Base-by-base conservation (phyloP, 495 filamentous ascomycete species). In the Tuber magnatum region DNA sequence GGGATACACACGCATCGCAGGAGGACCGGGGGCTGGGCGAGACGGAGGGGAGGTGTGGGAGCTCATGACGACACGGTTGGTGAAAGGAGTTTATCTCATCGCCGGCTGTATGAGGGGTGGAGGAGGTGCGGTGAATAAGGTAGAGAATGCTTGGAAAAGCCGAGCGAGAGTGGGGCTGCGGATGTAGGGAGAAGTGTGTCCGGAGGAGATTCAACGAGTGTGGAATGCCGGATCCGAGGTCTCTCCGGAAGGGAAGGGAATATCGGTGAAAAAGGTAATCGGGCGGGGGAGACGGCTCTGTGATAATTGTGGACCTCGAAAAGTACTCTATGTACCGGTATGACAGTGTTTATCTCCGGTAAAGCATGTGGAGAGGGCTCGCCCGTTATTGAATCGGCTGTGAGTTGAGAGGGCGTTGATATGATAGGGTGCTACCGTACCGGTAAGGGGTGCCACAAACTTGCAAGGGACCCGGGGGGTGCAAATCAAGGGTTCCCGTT, bases 1-100 rank as follows among this genome's bases (percentile, higher is more conserved):
- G 28, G 90, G 89, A 77, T 89, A 91, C 3, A 76, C 71, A 22
- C 56, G 74, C 35, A 78, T 73, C 69, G 42, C 46, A 42, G 71
- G 68, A 39, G 69, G 71, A 46, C 51, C 41, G 24, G 73, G 73
- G 4, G 69, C 12, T 39, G 73, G 73, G 74, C 80, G 80, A 51
- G 72, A 41, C 16, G 77, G 71, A 68, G 80, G 80, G 18, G 80
- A 48, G 68, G 70, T 74, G 68, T 78, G 73, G 43, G 80, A 81
- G 71, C 69, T 79, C 80, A 81, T 81, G 74, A 72, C 71, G 73
- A 75, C 73, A 61, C 46, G 48, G 51, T 56, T 56, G 69, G 69
- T 44, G 35, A 32, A 40, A 70, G 68, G 40, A 74, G 68, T 71
- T 46, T 79, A 73, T 79, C 68, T 44, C 77, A 79, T 80, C 44